Evolutionary conservation across 768 basidiomycete species (phyloP), one percentile per base, ranked within the genome.

Genomic region (Hemileccinum impolitum): DNA sequence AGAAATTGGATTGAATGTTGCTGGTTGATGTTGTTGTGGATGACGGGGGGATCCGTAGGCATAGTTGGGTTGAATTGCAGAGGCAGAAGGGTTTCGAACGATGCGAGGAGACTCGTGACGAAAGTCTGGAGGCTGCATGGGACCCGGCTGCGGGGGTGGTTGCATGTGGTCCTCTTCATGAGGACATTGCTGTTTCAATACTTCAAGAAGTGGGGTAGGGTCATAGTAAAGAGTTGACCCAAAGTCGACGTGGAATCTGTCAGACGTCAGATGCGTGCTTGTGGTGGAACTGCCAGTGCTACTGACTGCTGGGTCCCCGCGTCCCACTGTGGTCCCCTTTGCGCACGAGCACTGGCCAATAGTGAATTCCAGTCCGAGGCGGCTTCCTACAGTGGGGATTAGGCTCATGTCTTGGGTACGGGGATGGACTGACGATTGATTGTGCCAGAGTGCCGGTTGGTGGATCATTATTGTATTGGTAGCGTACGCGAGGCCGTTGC

Each of bases 341-440:
- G 82, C 8, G 89, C 90, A 32, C 90, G 79, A 3, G 90, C 90
- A 23, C 83, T 85, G 51, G 81, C 77, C 39, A 92, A 73, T 45
- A 90, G 57, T 0, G 89, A 90, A 57, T 92, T 92, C 90, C 90
- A 91, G 55, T 90, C 86, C 10, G 87, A 89, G 10, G 90, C 87
- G 59, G 81, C 82, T 64, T 91, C 89, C 78, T 79, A 36, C 31
- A 32, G 21, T 31, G 17, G 5, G 25, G 19, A 25, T 48, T 19
- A 58, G 52, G 13, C 4, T 4, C 4, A 43, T 25, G 28, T 3
- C 15, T 30, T 7, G 12, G 17, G 14, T 14, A 30, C 13, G 23
- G 15, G 25, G 41, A 25, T 9, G 17, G 8, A 79, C 85, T 48
- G 56, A 90, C 87, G 54, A 87, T 79, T 26, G 87, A 84, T 43